These are phyloP conservation scores for Carex myosuroides DNA, from an alignment of 176 grass and related monocot species.

Conservation along the genomic window DNA sequence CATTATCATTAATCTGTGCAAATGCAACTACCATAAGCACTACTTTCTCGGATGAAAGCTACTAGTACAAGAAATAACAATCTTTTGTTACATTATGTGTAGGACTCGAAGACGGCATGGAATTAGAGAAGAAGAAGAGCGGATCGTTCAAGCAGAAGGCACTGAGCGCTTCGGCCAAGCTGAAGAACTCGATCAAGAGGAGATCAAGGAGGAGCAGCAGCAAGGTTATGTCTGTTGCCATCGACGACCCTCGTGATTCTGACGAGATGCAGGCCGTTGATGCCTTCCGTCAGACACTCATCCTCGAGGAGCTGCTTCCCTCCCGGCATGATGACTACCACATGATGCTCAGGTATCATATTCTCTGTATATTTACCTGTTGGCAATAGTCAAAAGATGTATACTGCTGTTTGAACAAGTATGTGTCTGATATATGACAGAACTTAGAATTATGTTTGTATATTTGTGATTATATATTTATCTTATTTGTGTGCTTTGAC, in stretches of 20 bases:
- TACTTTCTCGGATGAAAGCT: background rate
- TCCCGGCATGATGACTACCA: slow-evolving; percentile 96
- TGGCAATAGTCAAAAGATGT: background rate
- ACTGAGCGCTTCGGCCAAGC: slow-evolving; percentile 77
- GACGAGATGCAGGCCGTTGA: slow-evolving; percentile 88
- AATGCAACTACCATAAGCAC: background rate
- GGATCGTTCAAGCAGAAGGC: slow-evolving; percentile 64
- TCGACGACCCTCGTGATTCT: slow-evolving; percentile 85
- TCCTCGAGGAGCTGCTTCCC: slow-evolving; percentile 92
- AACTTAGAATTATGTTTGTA: background rate
- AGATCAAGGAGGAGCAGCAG: slow-evolving; percentile 69
- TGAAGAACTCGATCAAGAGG: slow-evolving; percentile 58
- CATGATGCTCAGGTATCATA: slow-evolving; percentile 72
- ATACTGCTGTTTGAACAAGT: background rate
- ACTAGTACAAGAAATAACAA: background rate
- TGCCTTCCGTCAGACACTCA: slow-evolving; percentile 85
- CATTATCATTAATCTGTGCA: background rate
- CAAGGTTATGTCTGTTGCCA: slow-evolving; percentile 89
- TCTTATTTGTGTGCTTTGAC: background rate
- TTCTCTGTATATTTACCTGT: background rate
- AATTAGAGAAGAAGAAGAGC: slow-evolving; percentile 32
- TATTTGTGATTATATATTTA: background rate
- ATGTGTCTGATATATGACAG: background rate
- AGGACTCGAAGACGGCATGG: slow-evolving; percentile 29
- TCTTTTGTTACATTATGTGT: background rate